phyloP scores from a whole-genome alignment of 2,329 filamentous ascomycete species.

The Botrytis paeoniae region DNA sequence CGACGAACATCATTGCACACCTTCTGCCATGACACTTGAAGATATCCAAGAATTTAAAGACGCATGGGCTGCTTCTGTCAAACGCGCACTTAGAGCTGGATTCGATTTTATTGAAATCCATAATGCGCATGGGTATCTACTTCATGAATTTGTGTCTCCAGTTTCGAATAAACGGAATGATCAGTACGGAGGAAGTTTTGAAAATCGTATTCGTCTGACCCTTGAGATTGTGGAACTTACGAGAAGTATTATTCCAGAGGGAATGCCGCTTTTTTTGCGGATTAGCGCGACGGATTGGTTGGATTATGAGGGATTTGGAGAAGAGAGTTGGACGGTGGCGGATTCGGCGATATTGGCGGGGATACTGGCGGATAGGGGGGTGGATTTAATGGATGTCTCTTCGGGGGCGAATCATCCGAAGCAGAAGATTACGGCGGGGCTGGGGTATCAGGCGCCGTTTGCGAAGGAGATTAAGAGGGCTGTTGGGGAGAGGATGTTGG shows the following conservation, averaged over 20 bases:
- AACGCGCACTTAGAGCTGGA: constrained; percentile 63
- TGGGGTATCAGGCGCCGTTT: constrained; percentile 69
- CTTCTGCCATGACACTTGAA: constrained; percentile 63
- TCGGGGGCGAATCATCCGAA: constrained; percentile 61
- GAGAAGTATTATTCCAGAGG: constrained; percentile 59
- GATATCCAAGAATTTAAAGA: constrained; percentile 66
- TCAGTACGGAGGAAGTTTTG: constrained; percentile 64
- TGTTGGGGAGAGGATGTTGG: constrained; percentile 57
- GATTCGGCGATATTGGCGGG: constrained; percentile 62
- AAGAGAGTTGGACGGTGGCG: constrained; percentile 64
- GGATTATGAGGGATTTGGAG: constrained; percentile 53
- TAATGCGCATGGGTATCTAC: constrained; percentile 74
- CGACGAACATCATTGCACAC: constrained; percentile 56
- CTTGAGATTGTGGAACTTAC: constrained; percentile 65
- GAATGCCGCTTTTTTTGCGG: constrained; percentile 70
- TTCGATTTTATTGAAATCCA: constrained; percentile 76
- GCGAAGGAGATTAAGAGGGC: constrained; percentile 68
- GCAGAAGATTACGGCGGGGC: constrained; percentile 56
- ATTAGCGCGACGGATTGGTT: constrained; percentile 77
- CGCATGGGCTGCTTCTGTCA: constrained; percentile 57
- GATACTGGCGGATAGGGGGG: constrained; percentile 61
- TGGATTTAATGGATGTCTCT: constrained; percentile 74
- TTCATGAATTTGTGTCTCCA: constrained; percentile 68
- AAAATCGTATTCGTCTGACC: constrained; percentile 67
- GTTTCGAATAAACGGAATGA: constrained; percentile 67